Percentiles rank a stretch among this genome's conserved stretches.
These are phyloP conservation scores for Eucalyptus guilfoylei DNA, from an alignment of 345 rosid species.

Conservation along the genomic window DNA sequence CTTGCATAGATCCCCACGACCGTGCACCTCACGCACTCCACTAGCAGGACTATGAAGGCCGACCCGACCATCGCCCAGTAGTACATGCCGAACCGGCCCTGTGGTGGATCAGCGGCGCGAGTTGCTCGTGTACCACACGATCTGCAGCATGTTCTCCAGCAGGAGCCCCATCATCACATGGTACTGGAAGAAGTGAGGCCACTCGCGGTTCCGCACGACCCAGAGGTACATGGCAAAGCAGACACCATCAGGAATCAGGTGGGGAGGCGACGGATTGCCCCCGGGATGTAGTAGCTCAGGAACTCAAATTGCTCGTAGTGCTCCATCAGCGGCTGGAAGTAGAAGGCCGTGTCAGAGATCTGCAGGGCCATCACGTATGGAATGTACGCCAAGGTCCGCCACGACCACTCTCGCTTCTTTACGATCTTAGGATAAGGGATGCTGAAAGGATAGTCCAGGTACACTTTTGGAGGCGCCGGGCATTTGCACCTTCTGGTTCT, in stretches of 20 bases:
- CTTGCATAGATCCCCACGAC: constrained; percentile 50
- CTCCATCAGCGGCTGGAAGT: constrained; percentile 51
- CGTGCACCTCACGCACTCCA: constrained; percentile 48
- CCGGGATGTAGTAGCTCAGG: constrained; percentile 54
- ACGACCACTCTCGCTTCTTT: constrained; percentile 78
- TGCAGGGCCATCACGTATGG: constrained; percentile 76
- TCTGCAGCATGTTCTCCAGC: constrained; percentile 53
- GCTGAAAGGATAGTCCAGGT: constrained; percentile 24
- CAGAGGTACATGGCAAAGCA: constrained; percentile 38
- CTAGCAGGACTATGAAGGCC: constrained; percentile 30
- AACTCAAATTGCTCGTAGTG: constrained; percentile 29
- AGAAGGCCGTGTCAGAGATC: constrained; percentile 55
- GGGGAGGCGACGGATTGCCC: constrained; percentile 61
- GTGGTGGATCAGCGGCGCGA: constrained; percentile 60
- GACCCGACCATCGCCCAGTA: constrained; percentile 62
- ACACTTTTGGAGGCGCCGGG: constrained; percentile 2
- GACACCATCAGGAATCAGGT: constrained; percentile 55
- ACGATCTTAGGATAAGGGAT: constrained; percentile 25
- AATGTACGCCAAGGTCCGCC: constrained; percentile 62
- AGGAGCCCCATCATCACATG: constrained; percentile 89
- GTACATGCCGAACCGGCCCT: constrained; percentile 48
- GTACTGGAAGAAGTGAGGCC: constrained; percentile 72
- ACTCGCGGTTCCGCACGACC: constrained; percentile 48
- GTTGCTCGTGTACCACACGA: constrained; percentile 53
- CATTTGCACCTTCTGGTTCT: not conserved